Evolutionary conservation across 2,329 filamentous ascomycete genomes (phyloP).

Genomic region (Penicillium sp.): DNA sequence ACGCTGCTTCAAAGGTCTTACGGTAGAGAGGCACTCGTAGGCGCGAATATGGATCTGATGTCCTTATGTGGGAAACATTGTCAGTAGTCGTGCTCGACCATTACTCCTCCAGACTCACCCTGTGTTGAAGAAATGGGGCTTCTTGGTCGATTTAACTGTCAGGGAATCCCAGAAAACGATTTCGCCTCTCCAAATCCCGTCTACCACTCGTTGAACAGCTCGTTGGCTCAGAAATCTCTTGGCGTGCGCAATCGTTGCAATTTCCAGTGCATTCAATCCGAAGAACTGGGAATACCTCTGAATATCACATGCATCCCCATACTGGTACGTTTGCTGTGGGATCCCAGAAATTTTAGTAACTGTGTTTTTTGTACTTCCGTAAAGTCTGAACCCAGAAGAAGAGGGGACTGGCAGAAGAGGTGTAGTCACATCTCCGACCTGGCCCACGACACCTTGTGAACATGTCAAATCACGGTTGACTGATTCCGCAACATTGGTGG

Average conservation of each 20-base stretch:
- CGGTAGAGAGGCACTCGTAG: constrained; percentile 77
- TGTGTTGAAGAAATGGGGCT: constrained; percentile 70
- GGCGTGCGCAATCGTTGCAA: constrained; percentile 73
- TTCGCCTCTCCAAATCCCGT: constrained; percentile 79
- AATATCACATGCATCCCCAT: constrained; percentile 53
- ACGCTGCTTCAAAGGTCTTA: constrained; percentile 77
- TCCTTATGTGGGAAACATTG: constrained; percentile 31
- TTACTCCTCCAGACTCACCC: constrained; percentile 28
- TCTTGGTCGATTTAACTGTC: constrained; percentile 69
- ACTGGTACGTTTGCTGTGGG: constrained; percentile 43
- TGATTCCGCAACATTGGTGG: constrained; percentile 22
- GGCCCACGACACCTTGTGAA: constrained; percentile 1
- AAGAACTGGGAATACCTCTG: constrained; percentile 66
- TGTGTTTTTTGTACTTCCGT: constrained; percentile 39
- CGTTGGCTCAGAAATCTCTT: constrained; percentile 81
- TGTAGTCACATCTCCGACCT: constrained; percentile 25
- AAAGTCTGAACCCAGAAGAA: constrained; percentile 21
- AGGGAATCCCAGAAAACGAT: constrained; percentile 83
- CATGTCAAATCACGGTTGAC: constrained; percentile 17
- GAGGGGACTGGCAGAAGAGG: constrained; percentile 29
- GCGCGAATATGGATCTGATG: constrained; percentile 69
- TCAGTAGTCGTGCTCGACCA: constrained; percentile 24
- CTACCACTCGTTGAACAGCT: constrained; percentile 76
- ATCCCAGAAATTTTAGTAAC: constrained; percentile 43
- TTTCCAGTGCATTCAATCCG: constrained; percentile 79